Evolutionary conservation across 2,329 filamentous ascomycete genomes (phyloP), one percentile per base, ranked within the genome.

Genomic region (Fusarium pseudograminearum): DNA sequence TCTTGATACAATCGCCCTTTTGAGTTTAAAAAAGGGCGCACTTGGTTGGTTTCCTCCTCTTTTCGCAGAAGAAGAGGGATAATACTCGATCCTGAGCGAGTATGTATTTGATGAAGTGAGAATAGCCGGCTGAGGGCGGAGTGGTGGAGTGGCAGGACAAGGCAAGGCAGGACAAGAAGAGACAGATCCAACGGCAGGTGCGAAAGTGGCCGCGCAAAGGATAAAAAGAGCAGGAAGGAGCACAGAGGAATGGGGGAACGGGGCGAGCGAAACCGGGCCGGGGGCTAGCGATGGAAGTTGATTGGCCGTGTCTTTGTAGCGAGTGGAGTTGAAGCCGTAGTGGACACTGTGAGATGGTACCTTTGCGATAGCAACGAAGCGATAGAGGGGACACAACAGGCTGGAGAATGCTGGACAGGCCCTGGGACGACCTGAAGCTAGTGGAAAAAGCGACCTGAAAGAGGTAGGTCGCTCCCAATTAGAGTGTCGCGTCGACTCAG

Each of bases 271-370:
- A 41, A 62, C 54, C 52, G 62, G 58, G 61, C 61, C 60, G 57
- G 66, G 69, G 63, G 44, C 26, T 31, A 56, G 57, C 8, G 26
- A 26, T 28, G 26, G 26, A 20, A n/a, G 15, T 28, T 69, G 54
- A 72, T 65, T 72, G 61, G 69, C 2, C 18, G 33, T 36, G 6
- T 33, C 5, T 7, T 24, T 44, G n/a, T 20, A 41, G 42, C n/a
- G 40, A 40, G 57, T 65, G 57, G 69, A 15, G 33, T 47, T 11
- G 12, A 46, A 46, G 52, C 71, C 71, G 73, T 71, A 52, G 51
- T 55, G 48, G 51, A 42, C 73, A 74, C 73, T 74, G 73, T 74
- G 73, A 67, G 51, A 52, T 54, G 70, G 73, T 73, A 75, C 73
- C 67, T 75, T 44, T 65, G 26, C 14, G 31, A 48, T 31, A 28